Conservation (phyloP, 495 filamentous ascomycete genomes). For the Umbilicaria muhlenbergii region DNA sequence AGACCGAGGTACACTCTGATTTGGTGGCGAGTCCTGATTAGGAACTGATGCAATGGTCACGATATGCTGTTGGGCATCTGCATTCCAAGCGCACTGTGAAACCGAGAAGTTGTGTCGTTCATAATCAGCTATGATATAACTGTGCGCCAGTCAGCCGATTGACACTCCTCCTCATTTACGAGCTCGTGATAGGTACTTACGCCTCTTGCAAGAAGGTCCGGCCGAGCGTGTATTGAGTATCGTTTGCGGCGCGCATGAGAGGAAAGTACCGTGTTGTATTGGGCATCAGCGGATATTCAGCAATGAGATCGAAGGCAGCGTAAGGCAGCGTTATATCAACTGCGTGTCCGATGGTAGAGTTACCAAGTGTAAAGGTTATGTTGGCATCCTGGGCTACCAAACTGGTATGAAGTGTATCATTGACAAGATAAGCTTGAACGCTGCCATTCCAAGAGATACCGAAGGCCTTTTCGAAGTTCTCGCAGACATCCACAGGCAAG, state of each 20-base stretch:
- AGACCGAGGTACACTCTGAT: too few relatives aligned
- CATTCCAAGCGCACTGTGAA: slow-evolving; percentile 7
- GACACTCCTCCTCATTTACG: background rate
- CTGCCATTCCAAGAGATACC: slow-evolving; percentile 29
- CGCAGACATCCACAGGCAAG: slow-evolving; percentile 34
- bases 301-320: slow-evolving; percentile 33
- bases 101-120: slow-evolving; percentile 13
- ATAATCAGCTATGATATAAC: slow-evolving; percentile 16
- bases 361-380: slow-evolving; percentile 33
- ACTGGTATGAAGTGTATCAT: slow-evolving; percentile 27
- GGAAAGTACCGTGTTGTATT: slow-evolving; percentile 34
- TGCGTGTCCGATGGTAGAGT: slow-evolving; percentile 20
- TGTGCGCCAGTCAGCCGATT: background rate
- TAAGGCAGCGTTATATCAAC: slow-evolving; percentile 38
- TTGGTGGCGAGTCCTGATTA: too few relatives aligned
- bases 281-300: slow-evolving; percentile 22
- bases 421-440: slow-evolving; percentile 34
- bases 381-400: slow-evolving; percentile 30
- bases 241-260: slow-evolving; percentile 30
- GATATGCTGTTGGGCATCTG: slow-evolving; percentile 4
- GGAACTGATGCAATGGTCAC: slow-evolving; percentile 6
- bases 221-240: slow-evolving; percentile 37
- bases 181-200: background rate
- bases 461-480: slow-evolving; percentile 37
- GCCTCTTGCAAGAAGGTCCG: slow-evolving; percentile 43